phyloP scores from a whole-genome alignment of 2,329 filamentous ascomycete species.

The Pseudogymnoascus verrucosus region DNA sequence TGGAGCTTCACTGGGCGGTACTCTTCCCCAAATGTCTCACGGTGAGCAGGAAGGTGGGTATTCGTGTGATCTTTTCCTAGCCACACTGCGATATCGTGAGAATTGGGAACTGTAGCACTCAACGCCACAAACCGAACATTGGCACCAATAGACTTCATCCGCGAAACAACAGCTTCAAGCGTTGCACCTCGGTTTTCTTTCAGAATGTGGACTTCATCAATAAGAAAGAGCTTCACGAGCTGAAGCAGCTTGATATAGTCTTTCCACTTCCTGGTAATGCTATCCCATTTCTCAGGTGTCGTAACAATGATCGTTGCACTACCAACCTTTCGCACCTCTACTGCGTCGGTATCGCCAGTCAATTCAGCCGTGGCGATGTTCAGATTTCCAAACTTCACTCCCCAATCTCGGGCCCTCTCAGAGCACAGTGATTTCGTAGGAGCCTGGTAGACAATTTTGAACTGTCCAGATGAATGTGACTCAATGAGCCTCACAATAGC shows the following conservation, averaged over 20 bases:
- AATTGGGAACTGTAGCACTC: slow-evolving; percentile 78
- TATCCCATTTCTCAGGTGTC: slow-evolving; percentile 89
- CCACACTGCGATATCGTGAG: slow-evolving; percentile 72
- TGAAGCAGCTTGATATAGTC: slow-evolving; percentile 69
- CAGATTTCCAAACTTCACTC: slow-evolving; percentile 60
- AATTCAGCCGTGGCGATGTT: slow-evolving; percentile 66
- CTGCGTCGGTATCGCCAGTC: slow-evolving; percentile 69
- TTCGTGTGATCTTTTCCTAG: slow-evolving; percentile 57
- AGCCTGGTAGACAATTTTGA: slow-evolving; percentile 79
- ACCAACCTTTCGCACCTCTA: slow-evolving; percentile 60
- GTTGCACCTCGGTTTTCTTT: slow-evolving; percentile 73
- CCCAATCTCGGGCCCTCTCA: slow-evolving; percentile 71
- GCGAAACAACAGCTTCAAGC: slow-evolving; percentile 74
- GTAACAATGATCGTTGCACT: slow-evolving; percentile 76
- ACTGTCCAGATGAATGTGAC: slow-evolving; percentile 47
- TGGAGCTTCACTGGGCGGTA: slow-evolving; percentile 70
- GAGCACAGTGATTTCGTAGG: slow-evolving; percentile 78
- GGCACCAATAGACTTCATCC: slow-evolving; percentile 74
- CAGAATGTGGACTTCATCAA: slow-evolving; percentile 82
- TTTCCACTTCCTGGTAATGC: slow-evolving; percentile 78
- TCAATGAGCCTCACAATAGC: slow-evolving; percentile 67
- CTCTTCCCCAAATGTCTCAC: slow-evolving; percentile 68
- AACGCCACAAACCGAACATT: slow-evolving; percentile 73
- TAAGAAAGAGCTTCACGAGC: slow-evolving; percentile 70
- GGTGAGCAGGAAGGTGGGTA: slow-evolving; percentile 53